A percentile compares a stretch with the other conserved stretches of the same genome.
These are phyloP conservation scores for Fomitopsis pulvina DNA, from an alignment of 768 basidiomycete species.

Conservation along the genomic window DNA sequence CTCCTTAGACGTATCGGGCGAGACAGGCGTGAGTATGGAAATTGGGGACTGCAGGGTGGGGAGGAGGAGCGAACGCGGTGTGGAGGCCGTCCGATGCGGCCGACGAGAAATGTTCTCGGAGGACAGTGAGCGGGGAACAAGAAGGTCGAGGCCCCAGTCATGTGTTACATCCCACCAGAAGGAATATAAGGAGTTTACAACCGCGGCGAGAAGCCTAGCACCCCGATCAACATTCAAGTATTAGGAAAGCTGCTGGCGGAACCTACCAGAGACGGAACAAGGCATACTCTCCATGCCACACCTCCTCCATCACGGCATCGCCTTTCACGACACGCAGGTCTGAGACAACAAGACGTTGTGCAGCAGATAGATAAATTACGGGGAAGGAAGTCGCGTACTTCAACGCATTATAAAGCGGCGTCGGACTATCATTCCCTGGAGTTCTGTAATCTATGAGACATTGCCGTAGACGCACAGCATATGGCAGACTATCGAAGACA, in stretches of 20 bases:
- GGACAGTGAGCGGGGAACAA: slow-evolving; percentile 28
- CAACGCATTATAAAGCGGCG: slow-evolving; percentile 83
- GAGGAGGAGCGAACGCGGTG: slow-evolving; percentile 39
- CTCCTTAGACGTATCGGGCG: slow-evolving; percentile 3
- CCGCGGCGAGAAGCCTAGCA: slow-evolving; percentile 79
- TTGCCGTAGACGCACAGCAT: slow-evolving; percentile 88
- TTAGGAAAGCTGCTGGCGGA: background rate
- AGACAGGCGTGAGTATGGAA: slow-evolving; percentile 13
- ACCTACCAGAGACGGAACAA: slow-evolving; percentile 82
- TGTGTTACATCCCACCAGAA: slow-evolving; percentile 99
- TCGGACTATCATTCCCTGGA: slow-evolving; percentile 53
- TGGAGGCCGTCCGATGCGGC: slow-evolving; percentile 18
- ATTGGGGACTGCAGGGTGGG: slow-evolving; percentile 38
- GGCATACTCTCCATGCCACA: slow-evolving; percentile 71
- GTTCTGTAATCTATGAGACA: slow-evolving; percentile 79
- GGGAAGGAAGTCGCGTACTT: slow-evolving; percentile 98
- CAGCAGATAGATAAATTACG: slow-evolving; percentile 90
- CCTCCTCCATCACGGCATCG: slow-evolving; percentile 31
- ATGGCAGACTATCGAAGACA: slow-evolving; percentile 68
- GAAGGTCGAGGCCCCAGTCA: slow-evolving; percentile 89
- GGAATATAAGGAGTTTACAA: slow-evolving; percentile 87
- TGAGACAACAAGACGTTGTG: slow-evolving; percentile 67
- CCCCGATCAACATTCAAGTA: background rate
- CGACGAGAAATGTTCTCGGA: background rate
- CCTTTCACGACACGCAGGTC: slow-evolving; percentile 50